Evolutionary conservation across 176 grass and related monocot species (phyloP).

Genomic region (Juncus effusus): DNA sequence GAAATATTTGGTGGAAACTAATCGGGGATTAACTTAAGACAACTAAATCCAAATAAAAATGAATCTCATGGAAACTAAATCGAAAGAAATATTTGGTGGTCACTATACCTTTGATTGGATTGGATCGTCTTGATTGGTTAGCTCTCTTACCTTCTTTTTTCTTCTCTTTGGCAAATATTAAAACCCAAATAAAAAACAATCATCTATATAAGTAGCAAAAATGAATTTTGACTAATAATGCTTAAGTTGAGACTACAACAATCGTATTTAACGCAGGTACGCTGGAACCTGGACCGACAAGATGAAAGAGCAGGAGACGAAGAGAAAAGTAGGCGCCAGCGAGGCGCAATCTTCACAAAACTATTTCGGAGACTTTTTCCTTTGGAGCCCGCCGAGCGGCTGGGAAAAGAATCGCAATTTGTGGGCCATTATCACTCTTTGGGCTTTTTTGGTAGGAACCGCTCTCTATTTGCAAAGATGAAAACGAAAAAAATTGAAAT

Average conservation of each 20-base stretch:
- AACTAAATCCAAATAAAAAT: too few species aligned
- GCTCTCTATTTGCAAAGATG: conserved; percentile 79
- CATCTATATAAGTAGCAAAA: too few species aligned
- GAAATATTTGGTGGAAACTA: too few species aligned
- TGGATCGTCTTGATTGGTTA: too few species aligned
- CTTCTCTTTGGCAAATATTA: too few species aligned
- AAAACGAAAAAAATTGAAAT: conserved; percentile 15
- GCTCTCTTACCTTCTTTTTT: too few species aligned
- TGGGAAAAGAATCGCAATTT: conserved; percentile 56
- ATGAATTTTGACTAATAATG: background rate
- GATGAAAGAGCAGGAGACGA: conserved; percentile 64
- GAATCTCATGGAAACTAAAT: too few species aligned
- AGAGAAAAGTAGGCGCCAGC: conserved; percentile 44
- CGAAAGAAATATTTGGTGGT: too few species aligned
- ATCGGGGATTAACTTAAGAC: too few species aligned
- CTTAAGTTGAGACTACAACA: background rate
- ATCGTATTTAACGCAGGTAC: conserved; percentile 42
- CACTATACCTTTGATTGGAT: too few species aligned
- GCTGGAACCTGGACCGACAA: conserved; percentile 94
- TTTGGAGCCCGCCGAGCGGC: conserved; percentile 47
- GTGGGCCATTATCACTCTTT: conserved; percentile 75
- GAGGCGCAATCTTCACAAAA: conserved; percentile 43
- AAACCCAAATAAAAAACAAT: too few species aligned
- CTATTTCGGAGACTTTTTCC: conserved; percentile 59
- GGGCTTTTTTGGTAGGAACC: conserved; percentile 74